Conservation (phyloP, 495 filamentous ascomycete genomes). For the Neurospora tetraspora region DNA sequence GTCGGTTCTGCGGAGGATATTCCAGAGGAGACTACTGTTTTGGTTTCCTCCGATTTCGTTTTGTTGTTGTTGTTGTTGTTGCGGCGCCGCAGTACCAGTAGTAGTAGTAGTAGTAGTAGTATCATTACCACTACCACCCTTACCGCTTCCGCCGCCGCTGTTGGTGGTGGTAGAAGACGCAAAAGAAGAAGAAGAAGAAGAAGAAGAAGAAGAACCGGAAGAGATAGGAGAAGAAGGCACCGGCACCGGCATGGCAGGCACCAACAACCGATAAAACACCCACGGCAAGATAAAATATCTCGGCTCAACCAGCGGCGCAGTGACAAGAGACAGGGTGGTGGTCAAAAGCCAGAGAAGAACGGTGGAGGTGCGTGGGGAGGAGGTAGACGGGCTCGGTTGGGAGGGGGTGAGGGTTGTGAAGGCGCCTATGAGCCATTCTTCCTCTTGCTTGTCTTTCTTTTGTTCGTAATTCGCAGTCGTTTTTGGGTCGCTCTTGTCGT, state of each 20-base stretch:
- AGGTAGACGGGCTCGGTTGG: neutral
- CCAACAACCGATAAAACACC: slow-evolving; percentile 82
- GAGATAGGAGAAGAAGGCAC: neutral
- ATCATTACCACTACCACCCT: neutral
- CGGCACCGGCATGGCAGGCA: slow-evolving; percentile 38
- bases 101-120: neutral
- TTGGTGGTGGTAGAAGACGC: no score
- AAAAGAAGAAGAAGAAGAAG: neutral
- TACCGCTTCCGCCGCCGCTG: neutral
- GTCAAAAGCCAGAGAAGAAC: slow-evolving; percentile 59
- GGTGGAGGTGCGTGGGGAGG: slow-evolving; percentile 25
- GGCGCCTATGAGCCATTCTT: neutral
- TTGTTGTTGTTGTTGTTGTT: neutral
- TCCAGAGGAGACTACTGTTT: neutral
- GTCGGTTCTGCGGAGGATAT: slow-evolving; percentile 4
- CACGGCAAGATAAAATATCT: slow-evolving; percentile 92
- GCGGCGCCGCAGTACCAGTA: neutral
- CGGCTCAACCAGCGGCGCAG: slow-evolving; percentile 87
- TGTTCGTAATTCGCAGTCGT: neutral
- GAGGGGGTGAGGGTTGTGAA: neutral
- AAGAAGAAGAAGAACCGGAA: neutral
- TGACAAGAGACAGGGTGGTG: slow-evolving; percentile 65
- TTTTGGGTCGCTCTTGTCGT: neutral
- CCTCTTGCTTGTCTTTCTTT: neutral
- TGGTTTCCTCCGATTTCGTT: neutral